These are phyloP conservation scores for Aspergillus neotritici DNA, from an alignment of 2,329 filamentous ascomycete genomes.

Conservation along the genomic window DNA sequence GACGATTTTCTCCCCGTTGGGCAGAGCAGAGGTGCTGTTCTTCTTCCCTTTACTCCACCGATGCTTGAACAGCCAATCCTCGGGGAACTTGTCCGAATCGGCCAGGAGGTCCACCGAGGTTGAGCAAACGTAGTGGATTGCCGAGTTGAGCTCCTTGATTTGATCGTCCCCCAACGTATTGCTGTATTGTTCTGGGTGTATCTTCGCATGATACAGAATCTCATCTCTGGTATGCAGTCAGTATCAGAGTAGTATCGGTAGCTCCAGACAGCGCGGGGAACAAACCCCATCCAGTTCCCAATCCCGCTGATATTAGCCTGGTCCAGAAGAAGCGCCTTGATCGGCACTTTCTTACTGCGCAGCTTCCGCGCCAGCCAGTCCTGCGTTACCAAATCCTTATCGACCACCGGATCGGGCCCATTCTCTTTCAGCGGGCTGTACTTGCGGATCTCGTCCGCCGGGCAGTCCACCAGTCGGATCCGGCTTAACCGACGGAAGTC, in stretches of 20 bases:
- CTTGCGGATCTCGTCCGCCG: constrained; percentile 67
- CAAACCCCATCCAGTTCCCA: constrained; percentile 86
- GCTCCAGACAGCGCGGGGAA: constrained; percentile 1
- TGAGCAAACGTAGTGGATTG: constrained; percentile 72
- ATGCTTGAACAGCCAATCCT: constrained; percentile 81
- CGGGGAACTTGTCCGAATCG: constrained; percentile 77
- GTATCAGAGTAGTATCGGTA: background rate
- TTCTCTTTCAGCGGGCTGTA: constrained; percentile 80
- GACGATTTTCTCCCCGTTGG: constrained; percentile 76
- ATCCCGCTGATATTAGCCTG: constrained; percentile 86
- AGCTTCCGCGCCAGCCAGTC: constrained; percentile 69
- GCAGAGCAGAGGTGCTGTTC: constrained; percentile 59
- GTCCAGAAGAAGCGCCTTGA: constrained; percentile 84
- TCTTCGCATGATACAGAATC: constrained; percentile 77
- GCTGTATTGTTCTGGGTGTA: constrained; percentile 91
- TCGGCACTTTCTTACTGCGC: constrained; percentile 69
- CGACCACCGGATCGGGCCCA: constrained; percentile 84
- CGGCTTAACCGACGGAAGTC: constrained; percentile 75
- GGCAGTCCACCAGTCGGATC: constrained; percentile 75
- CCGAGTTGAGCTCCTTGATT: constrained; percentile 63
- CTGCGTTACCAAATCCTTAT: constrained; percentile 69
- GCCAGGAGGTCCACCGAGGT: constrained; percentile 72
- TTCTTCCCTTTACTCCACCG: constrained; percentile 89
- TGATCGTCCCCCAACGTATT: constrained; percentile 71
- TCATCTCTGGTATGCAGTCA: constrained; percentile 57